A percentile compares a stretch with the other conserved stretches of the same genome.
phyloP scores from a whole-genome alignment of 2,329 filamentous ascomycete genomes.

The Calonectria crousiana region DNA sequence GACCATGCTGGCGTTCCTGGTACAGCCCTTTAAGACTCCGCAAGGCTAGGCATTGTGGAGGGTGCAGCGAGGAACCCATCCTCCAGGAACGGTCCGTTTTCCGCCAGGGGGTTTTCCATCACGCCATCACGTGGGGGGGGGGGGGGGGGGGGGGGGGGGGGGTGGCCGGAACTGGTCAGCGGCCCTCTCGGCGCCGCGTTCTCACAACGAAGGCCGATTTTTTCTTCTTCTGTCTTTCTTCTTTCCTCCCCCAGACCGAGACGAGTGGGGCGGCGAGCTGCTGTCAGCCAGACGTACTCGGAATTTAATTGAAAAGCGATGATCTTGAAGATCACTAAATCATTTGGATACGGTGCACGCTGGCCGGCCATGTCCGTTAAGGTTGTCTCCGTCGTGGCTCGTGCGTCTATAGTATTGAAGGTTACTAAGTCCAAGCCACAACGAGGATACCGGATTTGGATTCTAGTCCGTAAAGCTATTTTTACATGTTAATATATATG shows the following conservation, averaged over 20 bases:
- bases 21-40: background rate
- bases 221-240: background rate
- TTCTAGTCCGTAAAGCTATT: background rate
- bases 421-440: background rate
- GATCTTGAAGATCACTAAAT: background rate
- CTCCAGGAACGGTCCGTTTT: background rate
- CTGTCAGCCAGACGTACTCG: background rate
- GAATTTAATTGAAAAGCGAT: background rate
- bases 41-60: background rate
- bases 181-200: background rate
- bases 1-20: background rate
- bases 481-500: background rate
- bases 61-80: background rate
- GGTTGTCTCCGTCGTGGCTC: background rate
- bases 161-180: background rate
- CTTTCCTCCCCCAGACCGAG: background rate
- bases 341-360: no score
- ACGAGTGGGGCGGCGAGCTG: background rate
- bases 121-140: background rate
- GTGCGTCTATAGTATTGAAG: background rate
- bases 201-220: background rate
- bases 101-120: background rate
- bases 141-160: no score
- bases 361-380: background rate
- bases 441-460: background rate